Percentiles rank a stretch among this genome's conserved stretches.
Conservation (phyloP, 352 stramenopile genomes). For the Elongisporangium undulatum region DNA sequence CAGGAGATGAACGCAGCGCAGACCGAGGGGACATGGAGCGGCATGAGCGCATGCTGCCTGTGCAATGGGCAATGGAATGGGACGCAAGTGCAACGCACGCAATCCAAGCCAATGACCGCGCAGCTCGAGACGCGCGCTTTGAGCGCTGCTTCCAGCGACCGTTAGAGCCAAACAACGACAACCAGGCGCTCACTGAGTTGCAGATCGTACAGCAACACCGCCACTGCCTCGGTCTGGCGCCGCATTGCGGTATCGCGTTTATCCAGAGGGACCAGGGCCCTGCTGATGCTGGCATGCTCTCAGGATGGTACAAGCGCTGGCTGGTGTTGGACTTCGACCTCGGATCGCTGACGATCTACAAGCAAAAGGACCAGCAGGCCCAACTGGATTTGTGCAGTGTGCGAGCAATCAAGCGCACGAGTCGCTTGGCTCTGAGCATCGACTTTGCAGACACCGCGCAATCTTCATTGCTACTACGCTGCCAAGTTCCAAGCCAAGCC, state of each 20-base stretch:
- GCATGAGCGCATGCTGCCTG: not conserved
- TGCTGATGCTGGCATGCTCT: not conserved
- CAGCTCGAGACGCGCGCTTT: not conserved
- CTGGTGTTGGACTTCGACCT: not conserved
- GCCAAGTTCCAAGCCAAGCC: constrained; percentile 2
- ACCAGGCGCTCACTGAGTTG: no score
- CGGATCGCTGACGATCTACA: not conserved
- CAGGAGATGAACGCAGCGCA: no score
- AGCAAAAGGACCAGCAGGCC: not conserved
- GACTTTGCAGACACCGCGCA: not conserved
- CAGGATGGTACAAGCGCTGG: not conserved
- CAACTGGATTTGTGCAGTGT: not conserved
- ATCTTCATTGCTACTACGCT: not conserved
- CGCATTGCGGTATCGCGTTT: not conserved
- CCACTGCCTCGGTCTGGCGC: no score
- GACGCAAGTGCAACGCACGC: not conserved
- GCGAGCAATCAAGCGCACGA: not conserved
- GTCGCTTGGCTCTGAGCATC: not conserved
- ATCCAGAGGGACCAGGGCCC: not conserved
- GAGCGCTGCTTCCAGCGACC: not conserved
- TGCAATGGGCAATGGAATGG: not conserved
- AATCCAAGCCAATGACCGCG: not conserved
- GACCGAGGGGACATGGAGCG: not conserved
- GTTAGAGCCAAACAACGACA: not conserved
- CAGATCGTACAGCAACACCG: no score